Conservation (phyloP, 2,329 filamentous ascomycete genomes). For the Hypoxylon sp. region DNA sequence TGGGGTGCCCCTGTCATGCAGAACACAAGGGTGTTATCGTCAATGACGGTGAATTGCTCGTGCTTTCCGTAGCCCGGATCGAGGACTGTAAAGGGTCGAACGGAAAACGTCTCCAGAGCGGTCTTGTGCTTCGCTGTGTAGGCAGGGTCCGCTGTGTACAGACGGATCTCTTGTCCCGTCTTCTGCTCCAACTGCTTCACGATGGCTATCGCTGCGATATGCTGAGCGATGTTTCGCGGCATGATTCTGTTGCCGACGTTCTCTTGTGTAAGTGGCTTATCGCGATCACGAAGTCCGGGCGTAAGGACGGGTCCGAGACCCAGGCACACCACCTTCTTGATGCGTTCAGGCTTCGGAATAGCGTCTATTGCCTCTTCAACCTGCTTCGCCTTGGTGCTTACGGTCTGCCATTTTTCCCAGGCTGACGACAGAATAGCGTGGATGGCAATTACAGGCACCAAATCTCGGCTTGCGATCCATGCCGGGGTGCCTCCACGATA, state of each 20-base stretch:
- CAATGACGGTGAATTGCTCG: slow-evolving; percentile 35
- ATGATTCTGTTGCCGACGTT: slow-evolving; percentile 2
- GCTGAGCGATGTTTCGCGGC: slow-evolving; percentile 33
- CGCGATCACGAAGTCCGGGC: neutral
- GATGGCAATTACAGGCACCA: slow-evolving; percentile 1
- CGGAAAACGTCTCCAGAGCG: slow-evolving; percentile 24
- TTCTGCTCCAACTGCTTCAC: slow-evolving; percentile 25
- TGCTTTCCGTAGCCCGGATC: slow-evolving; percentile 31
- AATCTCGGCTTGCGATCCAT: slow-evolving; percentile 4
- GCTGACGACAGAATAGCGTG: slow-evolving; percentile 17
- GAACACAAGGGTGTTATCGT: slow-evolving; percentile 33
- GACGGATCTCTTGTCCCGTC: slow-evolving; percentile 9
- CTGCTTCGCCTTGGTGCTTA: slow-evolving; percentile 16
- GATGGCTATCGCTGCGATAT: slow-evolving; percentile 32
- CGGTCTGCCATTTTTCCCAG: slow-evolving; percentile 31
- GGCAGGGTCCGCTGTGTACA: slow-evolving; percentile 35
- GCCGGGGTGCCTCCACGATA: neutral
- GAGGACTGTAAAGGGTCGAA: slow-evolving; percentile 29
- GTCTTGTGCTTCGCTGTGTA: slow-evolving; percentile 28
- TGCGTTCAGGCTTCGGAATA: slow-evolving; percentile 30
- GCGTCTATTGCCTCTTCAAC: slow-evolving; percentile 27
- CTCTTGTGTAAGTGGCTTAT: neutral
- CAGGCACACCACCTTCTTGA: slow-evolving; percentile 36
- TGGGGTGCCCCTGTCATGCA: slow-evolving; percentile 16
- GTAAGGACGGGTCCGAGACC: slow-evolving; percentile 27